Base-by-base conservation (phyloP, 2,329 filamentous ascomycete genomes). In the Teratosphaeria gauchensis region DNA sequence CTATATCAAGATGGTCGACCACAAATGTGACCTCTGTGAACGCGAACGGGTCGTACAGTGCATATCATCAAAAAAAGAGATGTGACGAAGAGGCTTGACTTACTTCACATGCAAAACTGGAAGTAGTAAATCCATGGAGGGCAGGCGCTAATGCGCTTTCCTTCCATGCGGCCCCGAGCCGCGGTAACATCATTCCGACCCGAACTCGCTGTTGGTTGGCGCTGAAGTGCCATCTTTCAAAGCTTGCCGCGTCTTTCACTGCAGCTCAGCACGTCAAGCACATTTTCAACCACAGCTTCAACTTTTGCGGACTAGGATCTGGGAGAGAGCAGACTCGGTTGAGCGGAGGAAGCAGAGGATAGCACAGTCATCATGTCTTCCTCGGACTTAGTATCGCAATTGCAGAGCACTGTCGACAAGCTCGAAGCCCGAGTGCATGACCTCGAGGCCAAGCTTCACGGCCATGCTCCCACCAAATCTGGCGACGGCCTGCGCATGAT, bases 341-440 rank as follows among this genome's bases (percentile, higher is more conserved):
- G 19, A n/a, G 42, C n/a, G 42, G 42, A 48, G 42, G 42, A 42
- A 48, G 42, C 42, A 19, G 42, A 48, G 42, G 42, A 48, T 48
- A 19, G 9, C 19, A 19, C 42, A 8, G 42, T 42, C 51, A 59
- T 58, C 38, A 62, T 62, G 60, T 48, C 42, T 19, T 51, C 60
- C 46, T 55, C 60, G 11, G 21, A 91, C 74, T 75, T 77, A 64
- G 84, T 95, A 73, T 85, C 91, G 75, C 83, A 87, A 77, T 84
- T 97, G 71, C 91, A 92, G 79, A 84, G 87, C 78, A 84, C 91
- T 71, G 86, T 97, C 74, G 80, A 84, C 73, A 84, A 84, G 77
- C 87, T 99, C 69, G 91, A 97, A 78, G 80, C 84, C 73, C 88
- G 92, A 71, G 88, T 99, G 70, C 86, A 88, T 76, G 83, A 89